phyloP scores from a whole-genome alignment of 1,284 basidiomycete genomes.

The Ustilago shanxiensis region DNA sequence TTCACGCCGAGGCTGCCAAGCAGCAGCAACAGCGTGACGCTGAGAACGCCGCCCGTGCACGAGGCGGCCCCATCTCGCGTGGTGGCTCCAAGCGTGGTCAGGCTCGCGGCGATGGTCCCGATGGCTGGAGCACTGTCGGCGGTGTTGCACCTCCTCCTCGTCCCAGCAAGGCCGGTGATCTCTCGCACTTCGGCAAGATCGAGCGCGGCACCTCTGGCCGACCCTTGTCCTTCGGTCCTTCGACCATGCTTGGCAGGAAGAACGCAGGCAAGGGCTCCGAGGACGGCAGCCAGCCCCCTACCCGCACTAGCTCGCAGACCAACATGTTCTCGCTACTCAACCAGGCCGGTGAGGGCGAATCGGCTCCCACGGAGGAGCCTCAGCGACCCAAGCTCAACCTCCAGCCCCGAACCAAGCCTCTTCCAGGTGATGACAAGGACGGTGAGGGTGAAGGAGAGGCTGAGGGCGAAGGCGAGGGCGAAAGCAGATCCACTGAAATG shows the following conservation, averaged over 20 bases:
- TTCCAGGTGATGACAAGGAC: slow-evolving; percentile 67
- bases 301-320: slow-evolving; percentile 80
- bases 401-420: slow-evolving; percentile 75
- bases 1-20: slow-evolving; percentile 81
- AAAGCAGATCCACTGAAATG: slow-evolving; percentile 73
- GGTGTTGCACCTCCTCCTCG: slow-evolving; percentile 73
- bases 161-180: slow-evolving; percentile 83
- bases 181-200: slow-evolving; percentile 85
- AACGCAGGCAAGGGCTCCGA: slow-evolving; percentile 71
- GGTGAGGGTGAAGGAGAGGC: slow-evolving; percentile 63
- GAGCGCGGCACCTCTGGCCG: slow-evolving; percentile 67
- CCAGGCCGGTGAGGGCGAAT: slow-evolving; percentile 44
- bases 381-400: slow-evolving; percentile 83
- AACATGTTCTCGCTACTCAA: slow-evolving; percentile 81
- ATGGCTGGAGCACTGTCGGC: slow-evolving; percentile 88
- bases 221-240: slow-evolving; percentile 78
- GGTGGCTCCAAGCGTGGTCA: slow-evolving; percentile 90
- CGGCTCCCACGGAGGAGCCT: slow-evolving; percentile 71
- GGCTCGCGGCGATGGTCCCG: slow-evolving; percentile 69
- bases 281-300: slow-evolving; percentile 76
- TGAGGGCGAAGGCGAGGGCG: slow-evolving; percentile 69
- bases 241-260: slow-evolving; percentile 80
- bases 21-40: slow-evolving; percentile 60
- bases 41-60: slow-evolving; percentile 71
- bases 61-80: slow-evolving; percentile 80